Evolutionary conservation across 2,329 filamentous ascomycete genomes (phyloP), one percentile per base, ranked within the genome.

Genomic region (Ophiostoma australiae): DNA sequence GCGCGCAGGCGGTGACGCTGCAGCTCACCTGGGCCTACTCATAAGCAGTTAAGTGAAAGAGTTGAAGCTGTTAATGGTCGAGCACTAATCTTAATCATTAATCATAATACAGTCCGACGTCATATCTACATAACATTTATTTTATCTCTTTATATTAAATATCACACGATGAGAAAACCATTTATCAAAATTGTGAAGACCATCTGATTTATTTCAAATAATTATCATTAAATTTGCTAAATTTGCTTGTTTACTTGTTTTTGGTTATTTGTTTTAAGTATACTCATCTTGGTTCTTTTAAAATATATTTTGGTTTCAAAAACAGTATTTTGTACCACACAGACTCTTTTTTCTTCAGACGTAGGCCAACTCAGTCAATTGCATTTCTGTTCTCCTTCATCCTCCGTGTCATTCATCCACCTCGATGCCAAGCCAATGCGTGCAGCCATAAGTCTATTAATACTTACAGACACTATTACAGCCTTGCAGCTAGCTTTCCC

Each of bases 21-120:
- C 74, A 76, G 70, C 66, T 75, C 13, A 73, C 73, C 13, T 77
- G 76, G 76, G 69, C 55, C 15, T 63, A 63, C 27, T 58, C 23
- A 20, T 27, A 27, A 7, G 4, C 17, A 7, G 3, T 48, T 48
- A 13, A 48, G 17, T 8, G 48, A 7, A 23, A 7, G 48, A 1
- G 39, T 3, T 41, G 10, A 41, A 13, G 13, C 15, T 13, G 3
- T 41, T 11, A 41, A 15, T 41, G 15, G 39, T 41, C 39, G 39
- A 41, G 4, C 17, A 20, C n/a, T 20, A 52, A 58, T 27, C n/a
- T 27, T 27, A n/a, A 55, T 55, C 20, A 55, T 55, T n/a, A 15
- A 23, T 23, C 17, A 48, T 48, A 48, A 20, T 48, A 48, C 17
- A 48, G 44, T 48, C 41, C 41, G 44, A 20, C 52, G 27, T 58